Evolutionary conservation across 495 filamentous ascomycete species (phyloP), one percentile per base, ranked within the genome.

Genomic region (Melanomma pulvis-pyrius): DNA sequence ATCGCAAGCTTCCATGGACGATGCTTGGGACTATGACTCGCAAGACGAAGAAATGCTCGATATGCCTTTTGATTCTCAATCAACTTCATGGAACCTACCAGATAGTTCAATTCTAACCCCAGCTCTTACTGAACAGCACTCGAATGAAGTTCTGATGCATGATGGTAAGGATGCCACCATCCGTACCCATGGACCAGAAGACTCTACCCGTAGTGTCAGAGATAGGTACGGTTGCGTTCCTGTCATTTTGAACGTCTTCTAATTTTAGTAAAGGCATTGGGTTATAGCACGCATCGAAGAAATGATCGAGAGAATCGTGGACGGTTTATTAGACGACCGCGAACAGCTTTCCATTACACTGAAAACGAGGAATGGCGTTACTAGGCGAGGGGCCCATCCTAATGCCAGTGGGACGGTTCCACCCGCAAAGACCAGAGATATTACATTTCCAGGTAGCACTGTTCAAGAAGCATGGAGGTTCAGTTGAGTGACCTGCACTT

Each of bases 391-490:
- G 15, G 0, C 36, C 46, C 56, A 59, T 52, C 13, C 8, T 6
- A 6, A n/a, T 15, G 29, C 26, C 19, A 56, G 9, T n/a, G 39
- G 29, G 44, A 28, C 28, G 24, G 9, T 24, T 12, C 55, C 44
- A 13, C 15, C 50, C 11, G 11, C 50, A 47, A 63, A 57, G 32
- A 62, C 26, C 0, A 62, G 41, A 29, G 61, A 64, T 2, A 77
- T 82, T 59, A 79, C 71, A 0, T 91, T 87, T 77, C 88, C 88
- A 15, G 88, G 85, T 9, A 83, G 74, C 56, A 82, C 79, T 26
- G 72, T 76, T 2, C 73, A 83, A 54, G 88, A 90, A 74, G 86
- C 87, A 4, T 86, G 85, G 85, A 84, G 81, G 70, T 91, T 90
- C 65, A 83, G 88, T 90, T 34, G 15, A 19, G 58, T 36, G 24